These are phyloP conservation scores for Bimuria novae-zelandiae DNA, from an alignment of 2,329 filamentous ascomycete species.

Conservation along the genomic window DNA sequence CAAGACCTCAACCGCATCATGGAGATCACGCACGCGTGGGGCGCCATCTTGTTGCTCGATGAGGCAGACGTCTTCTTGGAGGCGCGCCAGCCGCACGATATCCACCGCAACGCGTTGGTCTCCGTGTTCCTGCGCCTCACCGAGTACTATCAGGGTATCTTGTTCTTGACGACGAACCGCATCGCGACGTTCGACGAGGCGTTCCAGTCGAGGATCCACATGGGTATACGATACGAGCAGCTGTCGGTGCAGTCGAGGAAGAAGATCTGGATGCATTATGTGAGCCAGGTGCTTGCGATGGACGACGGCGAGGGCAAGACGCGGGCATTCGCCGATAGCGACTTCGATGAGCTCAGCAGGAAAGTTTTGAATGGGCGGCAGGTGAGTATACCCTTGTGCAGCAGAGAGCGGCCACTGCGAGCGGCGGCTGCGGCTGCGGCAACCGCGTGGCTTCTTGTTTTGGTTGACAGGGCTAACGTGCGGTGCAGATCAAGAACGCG, in stretches of 20 bases:
- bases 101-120: constrained; percentile 83
- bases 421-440: not conserved
- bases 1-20: constrained; percentile 80
- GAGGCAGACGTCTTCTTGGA: constrained; percentile 70
- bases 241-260: constrained; percentile 74
- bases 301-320: constrained; percentile 51
- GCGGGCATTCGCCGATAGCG: constrained; percentile 66
- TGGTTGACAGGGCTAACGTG: constrained; percentile 14
- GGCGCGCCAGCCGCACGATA: constrained; percentile 79
- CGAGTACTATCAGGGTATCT: constrained; percentile 90
- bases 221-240: constrained; percentile 79
- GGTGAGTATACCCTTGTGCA: constrained; percentile 47
- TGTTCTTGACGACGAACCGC: constrained; percentile 88
- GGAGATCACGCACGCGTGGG: constrained; percentile 85
- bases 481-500: constrained; percentile 81
- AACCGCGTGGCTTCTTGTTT: not conserved
- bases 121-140: constrained; percentile 84
- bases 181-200: constrained; percentile 89
- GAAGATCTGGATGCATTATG: constrained; percentile 82
- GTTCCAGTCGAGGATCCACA: constrained; percentile 85
- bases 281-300: constrained; percentile 67
- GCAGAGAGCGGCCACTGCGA: not conserved
- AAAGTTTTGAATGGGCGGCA: constrained; percentile 72
- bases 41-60: constrained; percentile 81
- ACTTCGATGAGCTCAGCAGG: constrained; percentile 68